A percentile compares a stretch with the other conserved stretches of the same genome.
These are phyloP conservation scores for Colletotrichum cuscutae DNA, from an alignment of 2,329 filamentous ascomycete species.

Conservation along the genomic window DNA sequence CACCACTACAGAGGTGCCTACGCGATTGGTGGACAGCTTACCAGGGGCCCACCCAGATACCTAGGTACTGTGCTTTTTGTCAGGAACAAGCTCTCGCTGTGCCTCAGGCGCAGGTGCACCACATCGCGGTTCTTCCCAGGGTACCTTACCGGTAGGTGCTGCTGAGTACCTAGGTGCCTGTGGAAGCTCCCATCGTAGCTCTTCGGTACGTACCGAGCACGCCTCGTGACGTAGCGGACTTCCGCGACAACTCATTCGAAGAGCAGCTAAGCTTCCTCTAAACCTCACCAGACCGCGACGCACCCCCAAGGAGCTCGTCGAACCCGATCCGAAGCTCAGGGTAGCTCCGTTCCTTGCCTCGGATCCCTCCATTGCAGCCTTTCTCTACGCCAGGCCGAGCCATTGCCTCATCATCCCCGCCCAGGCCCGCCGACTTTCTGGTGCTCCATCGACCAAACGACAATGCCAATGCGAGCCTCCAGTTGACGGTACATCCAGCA, in stretches of 20 bases:
- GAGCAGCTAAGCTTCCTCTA: slow-evolving; percentile 16
- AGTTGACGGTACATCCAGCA: slow-evolving; percentile 40
- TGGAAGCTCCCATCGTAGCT: background rate
- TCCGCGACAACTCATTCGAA: background rate
- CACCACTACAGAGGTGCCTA: background rate
- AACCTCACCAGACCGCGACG: background rate
- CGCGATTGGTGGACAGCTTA: slow-evolving; percentile 23
- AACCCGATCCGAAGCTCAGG: slow-evolving; percentile 3
- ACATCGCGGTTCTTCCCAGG: too few species aligned
- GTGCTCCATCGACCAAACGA: background rate
- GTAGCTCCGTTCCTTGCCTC: background rate
- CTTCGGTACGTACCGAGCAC: slow-evolving; percentile 22
- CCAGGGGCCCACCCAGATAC: background rate
- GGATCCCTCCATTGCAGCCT: background rate
- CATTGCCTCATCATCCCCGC: background rate
- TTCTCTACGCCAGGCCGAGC: background rate
- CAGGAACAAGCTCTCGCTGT: background rate
- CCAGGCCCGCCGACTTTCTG: background rate
- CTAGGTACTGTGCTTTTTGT: background rate
- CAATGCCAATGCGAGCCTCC: slow-evolving; percentile 18
- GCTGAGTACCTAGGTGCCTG: background rate
- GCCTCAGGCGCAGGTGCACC: slow-evolving; percentile 3
- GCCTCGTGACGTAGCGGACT: slow-evolving; percentile 33
- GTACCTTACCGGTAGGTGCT: too few species aligned
- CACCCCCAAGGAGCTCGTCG: slow-evolving; percentile 10